Evolutionary conservation across 148 eudicot species (phyloP), one percentile per base, ranked within the genome.

Genomic region (Talinum fruticosum): DNA sequence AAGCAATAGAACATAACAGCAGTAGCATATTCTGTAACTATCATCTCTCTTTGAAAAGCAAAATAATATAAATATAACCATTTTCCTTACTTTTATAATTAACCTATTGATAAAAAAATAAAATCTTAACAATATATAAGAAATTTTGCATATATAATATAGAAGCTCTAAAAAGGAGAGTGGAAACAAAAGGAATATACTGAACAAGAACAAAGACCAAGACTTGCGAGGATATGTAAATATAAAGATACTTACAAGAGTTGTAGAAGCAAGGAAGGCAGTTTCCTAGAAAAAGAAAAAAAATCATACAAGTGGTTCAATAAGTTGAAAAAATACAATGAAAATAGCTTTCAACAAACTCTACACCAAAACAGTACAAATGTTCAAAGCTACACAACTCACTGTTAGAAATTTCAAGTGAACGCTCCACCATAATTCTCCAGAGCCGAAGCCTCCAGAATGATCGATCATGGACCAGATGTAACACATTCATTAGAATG

Each of bases 401-500:
- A 84, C 86, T 69, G 79, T 68, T 71, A 53, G 28, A 78, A 78
- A 29, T 33, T 57, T 45, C 78, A 45, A 6, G 62, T 34, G 57
- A 74, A 45, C 28, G 76, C 80, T 47, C 83, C 87, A 85, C 81
- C 75, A 67, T 66, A 34, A 53, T 67, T 69, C 80, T 61, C 76
- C 76, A 67, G 34, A 73, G 59, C 76, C 82, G 76, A 49, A 14
- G 72, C 82, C 82, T 79, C 84, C 80, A 38, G 69, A 66, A 75
- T 15, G 51, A 73, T 35, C 69, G 33, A 66, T 51, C 83, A 85
- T 79, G 74, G 79, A 85, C 75, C 76, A 79, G 71, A 82, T 77
- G 80, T 26, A 85, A 82, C 79, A 85, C 53, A 82, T 72, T 53
- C 76, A 80, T 85, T 82, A 85, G 85, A 82, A 64, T 45, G 71